A percentile compares a stretch with the other conserved stretches of the same genome.
Evolutionary conservation across 768 basidiomycete genomes (phyloP).

Genomic region (Lactarius trivialis): DNA sequence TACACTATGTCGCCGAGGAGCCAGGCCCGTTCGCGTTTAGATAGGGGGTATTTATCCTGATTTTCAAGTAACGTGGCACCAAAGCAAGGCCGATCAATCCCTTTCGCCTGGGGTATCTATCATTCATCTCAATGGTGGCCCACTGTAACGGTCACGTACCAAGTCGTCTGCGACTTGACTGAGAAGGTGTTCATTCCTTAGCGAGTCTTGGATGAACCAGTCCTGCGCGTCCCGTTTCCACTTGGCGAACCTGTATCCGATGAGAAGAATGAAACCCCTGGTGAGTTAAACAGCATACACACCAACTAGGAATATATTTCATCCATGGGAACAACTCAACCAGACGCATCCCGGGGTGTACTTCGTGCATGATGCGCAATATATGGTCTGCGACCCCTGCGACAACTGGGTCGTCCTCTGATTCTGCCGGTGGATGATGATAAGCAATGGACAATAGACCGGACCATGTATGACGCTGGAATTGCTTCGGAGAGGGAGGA

Average conservation of each 20-base stretch:
- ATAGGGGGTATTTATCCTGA: background rate
- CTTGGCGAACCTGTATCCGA: background rate
- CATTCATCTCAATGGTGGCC: background rate
- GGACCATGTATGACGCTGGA: constrained; percentile 28
- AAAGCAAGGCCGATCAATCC: constrained; percentile 1
- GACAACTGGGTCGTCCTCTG: constrained; percentile 9
- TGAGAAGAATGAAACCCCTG: background rate
- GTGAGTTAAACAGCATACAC: background rate
- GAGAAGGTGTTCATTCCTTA: background rate
- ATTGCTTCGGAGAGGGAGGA: constrained; percentile 27
- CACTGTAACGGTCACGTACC: background rate
- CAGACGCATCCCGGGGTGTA: background rate
- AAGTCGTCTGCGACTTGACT: background rate
- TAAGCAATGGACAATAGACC: constrained; percentile 23
- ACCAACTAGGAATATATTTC: background rate
- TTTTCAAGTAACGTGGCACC: background rate
- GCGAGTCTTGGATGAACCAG: background rate
- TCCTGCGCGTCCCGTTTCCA: background rate
- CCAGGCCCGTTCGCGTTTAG: constrained; percentile 12
- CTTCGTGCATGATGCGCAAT: background rate
- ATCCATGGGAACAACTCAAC: background rate
- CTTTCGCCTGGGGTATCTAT: background rate
- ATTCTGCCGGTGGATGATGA: constrained; percentile 2
- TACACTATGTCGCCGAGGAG: constrained; percentile 11
- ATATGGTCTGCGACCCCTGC: background rate